phyloP scores from a whole-genome alignment of 2,329 filamentous ascomycete species.

The Penicillium polonicum region DNA sequence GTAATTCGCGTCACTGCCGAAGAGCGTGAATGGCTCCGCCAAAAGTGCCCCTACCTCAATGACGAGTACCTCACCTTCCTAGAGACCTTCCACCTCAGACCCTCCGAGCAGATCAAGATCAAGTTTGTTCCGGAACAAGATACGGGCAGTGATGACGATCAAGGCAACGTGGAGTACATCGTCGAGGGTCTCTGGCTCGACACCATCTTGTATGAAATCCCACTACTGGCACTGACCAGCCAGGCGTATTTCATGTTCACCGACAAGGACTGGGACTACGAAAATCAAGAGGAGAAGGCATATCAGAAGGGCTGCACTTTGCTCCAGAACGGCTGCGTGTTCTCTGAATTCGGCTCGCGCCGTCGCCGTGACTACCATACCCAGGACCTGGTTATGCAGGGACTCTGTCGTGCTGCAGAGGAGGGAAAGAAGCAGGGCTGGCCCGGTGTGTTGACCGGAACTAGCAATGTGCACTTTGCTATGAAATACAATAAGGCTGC shows the following conservation, averaged over 20 bases:
- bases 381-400: conserved; percentile 85
- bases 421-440: conserved; percentile 65
- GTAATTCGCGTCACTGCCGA: conserved; percentile 76
- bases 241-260: conserved; percentile 98
- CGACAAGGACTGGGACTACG: conserved; percentile 87
- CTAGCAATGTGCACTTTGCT: conserved; percentile 94
- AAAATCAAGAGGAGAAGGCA: conserved; percentile 81
- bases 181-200: conserved; percentile 86
- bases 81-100: conserved; percentile 75
- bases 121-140: conserved; percentile 60
- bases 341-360: conserved; percentile 92
- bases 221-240: conserved; percentile 83
- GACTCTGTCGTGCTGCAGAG: conserved; percentile 74
- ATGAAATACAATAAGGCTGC: conserved; percentile 86
- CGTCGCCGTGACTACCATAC: conserved; percentile 91
- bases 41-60: conserved; percentile 77
- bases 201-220: conserved; percentile 97
- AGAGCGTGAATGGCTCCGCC: conserved; percentile 75
- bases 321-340: conserved; percentile 77
- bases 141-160: conserved; percentile 61
- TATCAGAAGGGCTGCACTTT: conserved; percentile 76
- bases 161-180: conserved; percentile 73
- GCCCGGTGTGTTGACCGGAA: conserved; percentile 75
- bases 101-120: conserved; percentile 73
- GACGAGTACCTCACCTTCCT: conserved; percentile 78